Base-by-base conservation (phyloP, 768 basidiomycete genomes). In the Rossbeevera mucosa region DNA sequence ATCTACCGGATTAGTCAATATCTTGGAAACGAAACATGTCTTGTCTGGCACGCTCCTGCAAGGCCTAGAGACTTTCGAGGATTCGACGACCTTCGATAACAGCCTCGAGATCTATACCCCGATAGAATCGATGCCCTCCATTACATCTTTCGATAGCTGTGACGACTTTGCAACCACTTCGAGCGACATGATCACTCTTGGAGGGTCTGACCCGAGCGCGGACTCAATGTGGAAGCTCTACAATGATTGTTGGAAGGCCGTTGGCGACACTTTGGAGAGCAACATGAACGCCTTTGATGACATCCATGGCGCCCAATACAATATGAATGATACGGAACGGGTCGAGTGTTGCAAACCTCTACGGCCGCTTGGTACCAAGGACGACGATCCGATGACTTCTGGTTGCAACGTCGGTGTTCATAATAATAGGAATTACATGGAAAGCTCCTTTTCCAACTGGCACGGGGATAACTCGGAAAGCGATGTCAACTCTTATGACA, bases 171-270 rank as follows among this genome's bases (percentile, higher is more conserved):
- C 2, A 21, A 20, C 13, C 11, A 5, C 2, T 40, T 16, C 24
- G 22, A 28, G 2, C 14, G 28, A 46, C 11, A 7, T 6, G 21
- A 28, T 50, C 13, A 14, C 6, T 16, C 21, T 25, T 12, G 3
- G 25, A 11, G 29, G n/a, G 4, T 18, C 40, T 40, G 31, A 48
- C 11, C 45, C 42, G 8, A 44, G 50, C 9, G 9, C 3, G 25
- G 52, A 57, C 21, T n/a, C 51, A 1, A 64, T 65, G 55, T 48
- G 43, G 13, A 51, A n/a, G 20, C 44, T 60, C 5, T 54, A 57
- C 16, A 47, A 2, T 5, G 33, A 36, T 4, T 36, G 33, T 8
- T 36, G 1, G 33, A 36, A 36, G n/a, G 33, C 33, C n/a, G 33
- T 36, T 3, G 33, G 33, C 33, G n/a, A 36, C 4, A 36, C 33